Base-by-base conservation (phyloP, 441 rosid species). In the Aquilaria agallochum region DNA sequence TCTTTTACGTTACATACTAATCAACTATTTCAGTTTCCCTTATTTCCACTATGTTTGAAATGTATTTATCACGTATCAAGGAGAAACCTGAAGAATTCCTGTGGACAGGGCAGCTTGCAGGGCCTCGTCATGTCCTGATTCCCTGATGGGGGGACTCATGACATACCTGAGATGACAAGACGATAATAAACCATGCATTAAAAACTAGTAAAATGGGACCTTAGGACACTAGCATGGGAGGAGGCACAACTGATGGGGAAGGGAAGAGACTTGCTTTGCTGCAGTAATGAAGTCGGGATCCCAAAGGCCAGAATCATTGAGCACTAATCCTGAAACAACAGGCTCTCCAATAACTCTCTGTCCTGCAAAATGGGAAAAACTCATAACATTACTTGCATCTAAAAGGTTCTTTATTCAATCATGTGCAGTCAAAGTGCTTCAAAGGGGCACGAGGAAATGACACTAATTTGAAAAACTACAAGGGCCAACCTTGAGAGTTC, bases 61-160 rank as follows among this genome's bases (percentile, higher is more conserved):
- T 44, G 46, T 9, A 7, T 60, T 64, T 50, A 61, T 5, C 45
- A 57, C 69, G 40, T 31, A 59, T 33, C 47, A 70, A 63, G 49
- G 53, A 62, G 40, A 65, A 62, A 95, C 99, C 96, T 95, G 97
- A 64, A 95, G 82, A 67, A 83, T 63, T 74, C 99, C 99, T 49
- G 81, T 75, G 14, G 91, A 84, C 73, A 95, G 94, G 62, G 99
- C 97, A 58, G 83, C 95, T 80, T 89, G 96, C 56, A 95, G 78
- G 73, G 91, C 92, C 72, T 88, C 86, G 66, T 78, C 78, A 70
- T 95, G 99, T 66, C 94, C 97, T 46, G 88, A 53, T 78, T 86
- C 60, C 74, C 99, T 86, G 33, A 95, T 84, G 27, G 99, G 99
- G 53, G 99, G 97, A 73, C 99, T 95, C 97, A 89, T 95, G 68